Conservation (phyloP, 208 protist species). For the Acanthamoeba quina region DNA sequence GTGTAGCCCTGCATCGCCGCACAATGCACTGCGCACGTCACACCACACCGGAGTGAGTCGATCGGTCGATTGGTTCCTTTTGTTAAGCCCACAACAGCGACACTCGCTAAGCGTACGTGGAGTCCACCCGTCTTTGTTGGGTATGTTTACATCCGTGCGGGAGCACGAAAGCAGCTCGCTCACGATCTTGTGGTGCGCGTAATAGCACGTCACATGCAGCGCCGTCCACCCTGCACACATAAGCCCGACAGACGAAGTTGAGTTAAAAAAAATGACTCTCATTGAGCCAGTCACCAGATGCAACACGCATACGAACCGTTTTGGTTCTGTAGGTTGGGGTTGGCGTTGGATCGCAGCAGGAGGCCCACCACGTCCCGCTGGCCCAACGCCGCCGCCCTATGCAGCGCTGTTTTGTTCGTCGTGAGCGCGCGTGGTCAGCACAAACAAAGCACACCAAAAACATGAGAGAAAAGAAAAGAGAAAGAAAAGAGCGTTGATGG, state of each 20-base stretch:
- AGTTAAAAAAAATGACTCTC: background rate
- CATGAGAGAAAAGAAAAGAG: too few relatives aligned
- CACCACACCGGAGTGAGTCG: background rate
- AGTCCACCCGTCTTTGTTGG: constrained; percentile 44
- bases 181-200: constrained; percentile 33
- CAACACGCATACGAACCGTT: background rate
- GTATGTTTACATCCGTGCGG: constrained; percentile 30
- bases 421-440: too few relatives aligned
- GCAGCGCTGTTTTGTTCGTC: background rate
- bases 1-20: constrained; percentile 22
- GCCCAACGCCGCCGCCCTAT: constrained; percentile 24
- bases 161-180: constrained; percentile 12
- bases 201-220: constrained; percentile 42
- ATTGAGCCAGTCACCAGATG: background rate
- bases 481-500: too few relatives aligned
- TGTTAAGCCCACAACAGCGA: too few relatives aligned
- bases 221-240: constrained; percentile 1
- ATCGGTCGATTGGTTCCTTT: too few relatives aligned
- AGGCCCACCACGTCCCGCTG: constrained; percentile 4
- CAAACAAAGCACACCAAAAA: too few relatives aligned
- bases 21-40: background rate
- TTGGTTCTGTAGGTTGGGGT: constrained; percentile 16
- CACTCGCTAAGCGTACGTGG: background rate
- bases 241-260: background rate
- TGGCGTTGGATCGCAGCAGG: background rate